Evolutionary conservation across 139 green algal genomes (phyloP).

Genomic region (Auxenochlorella pyrenoidosa): DNA sequence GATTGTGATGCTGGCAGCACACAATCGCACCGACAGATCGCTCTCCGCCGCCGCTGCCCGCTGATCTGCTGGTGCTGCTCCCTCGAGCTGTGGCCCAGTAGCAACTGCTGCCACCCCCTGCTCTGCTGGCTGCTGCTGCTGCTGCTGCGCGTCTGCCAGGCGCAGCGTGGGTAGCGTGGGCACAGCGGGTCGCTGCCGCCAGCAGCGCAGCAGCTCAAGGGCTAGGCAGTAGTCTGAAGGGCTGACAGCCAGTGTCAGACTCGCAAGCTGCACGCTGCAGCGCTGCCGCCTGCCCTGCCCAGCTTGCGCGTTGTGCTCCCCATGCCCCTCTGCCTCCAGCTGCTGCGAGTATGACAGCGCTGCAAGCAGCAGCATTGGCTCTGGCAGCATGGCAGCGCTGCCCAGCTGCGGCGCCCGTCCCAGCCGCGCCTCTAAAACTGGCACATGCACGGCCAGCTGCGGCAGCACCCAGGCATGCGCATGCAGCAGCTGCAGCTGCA

Average conservation of each 20-base stretch:
- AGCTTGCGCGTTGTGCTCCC: neutral
- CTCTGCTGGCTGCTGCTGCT: neutral
- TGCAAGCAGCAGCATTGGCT: constrained; percentile 12
- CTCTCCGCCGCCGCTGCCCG: neutral
- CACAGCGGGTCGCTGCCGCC: constrained; percentile 21
- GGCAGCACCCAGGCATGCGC: constrained; percentile 3
- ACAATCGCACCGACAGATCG: neutral
- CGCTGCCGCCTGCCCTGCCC: neutral
- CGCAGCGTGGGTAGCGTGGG: neutral
- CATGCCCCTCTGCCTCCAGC: neutral
- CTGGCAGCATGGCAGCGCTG: neutral
- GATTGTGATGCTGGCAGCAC: neutral
- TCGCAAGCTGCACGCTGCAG: neutral
- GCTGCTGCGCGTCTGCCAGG: neutral
- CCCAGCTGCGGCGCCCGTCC: neutral
- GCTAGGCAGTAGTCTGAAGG: neutral
- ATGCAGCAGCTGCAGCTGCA: constrained; percentile 15
- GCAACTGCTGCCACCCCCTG: neutral
- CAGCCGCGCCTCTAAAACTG: neutral
- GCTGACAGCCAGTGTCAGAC: neutral
- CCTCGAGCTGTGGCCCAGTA: neutral
- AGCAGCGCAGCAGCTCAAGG: constrained; percentile 20
- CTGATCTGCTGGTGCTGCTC: neutral
- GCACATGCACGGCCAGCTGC: neutral
- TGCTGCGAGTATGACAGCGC: constrained; percentile 4